A percentile compares a stretch with the other conserved stretches of the same genome.
phyloP scores from a whole-genome alignment of 768 basidiomycete genomes.

The Clitopilus passeckerianus region DNA sequence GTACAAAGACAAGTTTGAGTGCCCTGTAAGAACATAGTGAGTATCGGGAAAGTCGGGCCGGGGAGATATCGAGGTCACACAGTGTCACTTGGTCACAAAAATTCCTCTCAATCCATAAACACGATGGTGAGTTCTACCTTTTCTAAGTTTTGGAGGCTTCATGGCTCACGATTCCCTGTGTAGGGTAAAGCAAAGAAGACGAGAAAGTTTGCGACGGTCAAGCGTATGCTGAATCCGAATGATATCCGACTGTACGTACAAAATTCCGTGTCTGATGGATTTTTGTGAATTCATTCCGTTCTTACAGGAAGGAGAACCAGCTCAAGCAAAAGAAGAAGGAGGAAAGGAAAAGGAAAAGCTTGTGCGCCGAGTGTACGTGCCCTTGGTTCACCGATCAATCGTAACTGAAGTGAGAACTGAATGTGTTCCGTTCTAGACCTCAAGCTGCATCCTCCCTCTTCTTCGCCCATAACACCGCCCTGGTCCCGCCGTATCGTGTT shows the following conservation, averaged over 20 bases:
- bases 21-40: too few relatives aligned
- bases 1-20: too few relatives aligned
- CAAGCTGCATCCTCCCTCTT: slow-evolving; percentile 91
- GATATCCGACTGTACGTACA: slow-evolving; percentile 80
- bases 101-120: neutral
- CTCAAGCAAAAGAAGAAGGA: slow-evolving; percentile 85
- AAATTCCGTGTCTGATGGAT: slow-evolving; percentile 1
- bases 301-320: slow-evolving; percentile 87
- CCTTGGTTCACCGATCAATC: slow-evolving; percentile 4
- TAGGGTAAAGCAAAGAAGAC: slow-evolving; percentile 93
- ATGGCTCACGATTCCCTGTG: neutral
- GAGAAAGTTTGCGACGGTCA: slow-evolving; percentile 90
- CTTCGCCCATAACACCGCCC: slow-evolving; percentile 90
- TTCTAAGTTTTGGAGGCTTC: neutral
- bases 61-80: neutral
- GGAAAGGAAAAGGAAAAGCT: slow-evolving; percentile 72
- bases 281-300: slow-evolving; percentile 5
- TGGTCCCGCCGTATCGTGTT: slow-evolving; percentile 95
- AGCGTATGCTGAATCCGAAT: slow-evolving; percentile 90
- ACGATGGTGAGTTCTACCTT: neutral
- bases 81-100: neutral
- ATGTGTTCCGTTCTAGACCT: slow-evolving; percentile 40
- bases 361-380: slow-evolving; percentile 69
- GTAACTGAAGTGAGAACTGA: neutral
- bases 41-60: neutral